A percentile compares a stretch with the other conserved stretches of the same genome.
phyloP scores from a whole-genome alignment of 2,329 filamentous ascomycete species.

The Ascochyta fabae region DNA sequence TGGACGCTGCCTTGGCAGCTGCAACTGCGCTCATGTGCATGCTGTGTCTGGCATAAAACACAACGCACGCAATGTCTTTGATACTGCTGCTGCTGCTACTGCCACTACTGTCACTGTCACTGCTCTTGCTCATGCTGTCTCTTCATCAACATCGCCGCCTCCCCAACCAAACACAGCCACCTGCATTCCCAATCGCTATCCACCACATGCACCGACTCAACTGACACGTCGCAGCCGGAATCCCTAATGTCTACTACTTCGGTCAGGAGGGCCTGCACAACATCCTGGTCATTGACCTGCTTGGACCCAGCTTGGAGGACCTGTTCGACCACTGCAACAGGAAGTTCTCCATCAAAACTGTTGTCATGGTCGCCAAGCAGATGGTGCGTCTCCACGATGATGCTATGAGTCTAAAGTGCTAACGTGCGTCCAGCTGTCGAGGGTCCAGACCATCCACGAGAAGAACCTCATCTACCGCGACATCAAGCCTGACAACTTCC shows the following conservation, averaged over 20 bases:
- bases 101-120: no score
- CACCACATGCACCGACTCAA: not conserved
- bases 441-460: slow-evolving; percentile 94
- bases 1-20: slow-evolving; percentile 15
- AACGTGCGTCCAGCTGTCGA: slow-evolving; percentile 68
- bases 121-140: no score
- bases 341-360: slow-evolving; percentile 94
- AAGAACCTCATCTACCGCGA: slow-evolving; percentile 99
- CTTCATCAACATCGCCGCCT: not conserved
- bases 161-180: not conserved
- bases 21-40: slow-evolving; percentile 1
- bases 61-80: not conserved
- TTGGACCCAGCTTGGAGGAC: slow-evolving; percentile 93
- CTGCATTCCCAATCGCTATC: not conserved
- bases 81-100: not conserved
- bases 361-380: slow-evolving; percentile 98
- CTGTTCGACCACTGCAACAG: slow-evolving; percentile 97
- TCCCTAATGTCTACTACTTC: slow-evolving; percentile 99
- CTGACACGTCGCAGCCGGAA: slow-evolving; percentile 71
- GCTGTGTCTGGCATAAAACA: not conserved
- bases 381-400: slow-evolving; percentile 72
- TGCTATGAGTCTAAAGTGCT: not conserved
- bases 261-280: slow-evolving; percentile 98
- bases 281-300: slow-evolving; percentile 95
- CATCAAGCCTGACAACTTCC: slow-evolving; percentile 99